Evolutionary conservation across 306 rosid genomes (phyloP).

Genomic region (Malus asiatica): DNA sequence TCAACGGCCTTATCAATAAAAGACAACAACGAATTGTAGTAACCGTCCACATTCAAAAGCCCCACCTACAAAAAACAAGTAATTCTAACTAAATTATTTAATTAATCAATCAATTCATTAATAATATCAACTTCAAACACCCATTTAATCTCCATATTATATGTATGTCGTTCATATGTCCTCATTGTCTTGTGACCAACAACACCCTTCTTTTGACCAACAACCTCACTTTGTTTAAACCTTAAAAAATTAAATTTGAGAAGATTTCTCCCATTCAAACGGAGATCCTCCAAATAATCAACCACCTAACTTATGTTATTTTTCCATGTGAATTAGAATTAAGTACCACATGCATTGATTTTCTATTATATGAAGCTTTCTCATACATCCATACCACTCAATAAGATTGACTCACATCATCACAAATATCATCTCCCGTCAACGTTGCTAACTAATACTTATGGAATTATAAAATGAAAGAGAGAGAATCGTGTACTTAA

Average conservation of each 20-base stretch:
- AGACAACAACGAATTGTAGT: conserved; percentile 75
- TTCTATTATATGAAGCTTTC: conserved; percentile 8
- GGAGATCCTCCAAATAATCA: conserved; percentile 36
- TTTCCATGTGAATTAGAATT: conserved; percentile 61
- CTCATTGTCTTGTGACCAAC: conserved; percentile 5
- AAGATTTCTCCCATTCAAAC: conserved; percentile 56
- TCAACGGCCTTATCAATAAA: conserved; percentile 97
- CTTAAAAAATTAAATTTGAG: background rate
- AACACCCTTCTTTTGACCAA: conserved; percentile 37
- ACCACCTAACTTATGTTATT: conserved; percentile 30
- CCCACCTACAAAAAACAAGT: conserved; percentile 66
- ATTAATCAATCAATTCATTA: conserved; percentile 2
- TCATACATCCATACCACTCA: conserved; percentile 12
- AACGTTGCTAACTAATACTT: background rate
- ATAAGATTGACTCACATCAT: conserved; percentile 10
- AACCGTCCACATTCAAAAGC: conserved; percentile 93
- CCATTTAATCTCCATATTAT: background rate
- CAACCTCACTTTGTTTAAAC: conserved; percentile 12
- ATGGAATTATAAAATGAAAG: background rate
- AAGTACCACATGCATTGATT: conserved; percentile 57
- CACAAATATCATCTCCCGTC: conserved; percentile 11
- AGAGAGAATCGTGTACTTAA: conserved; percentile 20
- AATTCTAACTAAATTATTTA: background rate
- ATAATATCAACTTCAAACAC: background rate
- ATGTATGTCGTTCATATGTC: background rate